A percentile compares a stretch with the other conserved stretches of the same genome.
These are phyloP conservation scores for Penicillium tannophilum DNA, from an alignment of 495 filamentous ascomycete species.

Conservation along the genomic window DNA sequence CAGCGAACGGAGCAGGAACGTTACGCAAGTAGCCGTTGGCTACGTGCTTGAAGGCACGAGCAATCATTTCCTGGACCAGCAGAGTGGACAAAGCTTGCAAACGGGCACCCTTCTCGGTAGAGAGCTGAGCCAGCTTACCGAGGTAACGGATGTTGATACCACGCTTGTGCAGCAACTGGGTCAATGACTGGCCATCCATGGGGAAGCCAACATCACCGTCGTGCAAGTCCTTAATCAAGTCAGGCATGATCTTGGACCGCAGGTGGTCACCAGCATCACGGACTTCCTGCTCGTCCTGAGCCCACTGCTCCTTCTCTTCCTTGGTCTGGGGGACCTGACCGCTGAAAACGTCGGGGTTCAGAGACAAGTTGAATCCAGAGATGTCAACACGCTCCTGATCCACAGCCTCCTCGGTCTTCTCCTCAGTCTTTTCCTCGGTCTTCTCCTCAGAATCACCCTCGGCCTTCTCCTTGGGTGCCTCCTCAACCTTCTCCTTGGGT, in stretches of 20 bases:
- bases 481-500: conserved; percentile 46
- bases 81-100: conserved; percentile 75
- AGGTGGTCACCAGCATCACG: conserved; percentile 81
- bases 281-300: conserved; percentile 86
- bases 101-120: conserved; percentile 66
- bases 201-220: conserved; percentile 95
- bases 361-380: conserved; percentile 78
- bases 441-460: conserved; percentile 51
- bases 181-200: conserved; percentile 94
- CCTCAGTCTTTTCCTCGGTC: conserved; percentile 30
- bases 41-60: conserved; percentile 91
- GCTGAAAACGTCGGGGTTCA: conserved; percentile 96
- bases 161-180: conserved; percentile 88
- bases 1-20: conserved; percentile 74
- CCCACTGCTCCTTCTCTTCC: conserved; percentile 83
- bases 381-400: conserved; percentile 73
- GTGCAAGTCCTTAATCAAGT: conserved; percentile 77
- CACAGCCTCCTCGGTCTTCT: conserved; percentile 36
- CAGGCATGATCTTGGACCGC: conserved; percentile 70
- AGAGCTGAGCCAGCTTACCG: conserved; percentile 73
- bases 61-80: conserved; percentile 87
- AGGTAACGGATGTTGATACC: conserved; percentile 98
- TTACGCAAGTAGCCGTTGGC: conserved; percentile 76
- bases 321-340: conserved; percentile 89
- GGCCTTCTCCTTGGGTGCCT: conserved; percentile 33